Evolutionary conservation across 2,329 filamentous ascomycete species (phyloP).

Genomic region (Diaporthe nobilis): DNA sequence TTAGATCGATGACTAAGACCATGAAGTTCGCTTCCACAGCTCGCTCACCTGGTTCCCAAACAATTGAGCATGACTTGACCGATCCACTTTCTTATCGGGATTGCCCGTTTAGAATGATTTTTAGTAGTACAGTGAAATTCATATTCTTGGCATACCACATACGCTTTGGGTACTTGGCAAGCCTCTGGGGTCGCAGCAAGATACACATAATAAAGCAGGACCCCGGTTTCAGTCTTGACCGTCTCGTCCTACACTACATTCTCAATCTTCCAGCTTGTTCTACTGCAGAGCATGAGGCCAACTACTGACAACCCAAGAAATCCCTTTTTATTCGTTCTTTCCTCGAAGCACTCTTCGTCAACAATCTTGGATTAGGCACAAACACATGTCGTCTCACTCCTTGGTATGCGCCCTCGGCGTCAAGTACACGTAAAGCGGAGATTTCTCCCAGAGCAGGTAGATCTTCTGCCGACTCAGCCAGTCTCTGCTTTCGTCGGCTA

Average conservation of each 20-base stretch:
- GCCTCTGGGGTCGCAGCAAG: too few species aligned
- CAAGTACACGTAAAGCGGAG: slow-evolving; percentile 49
- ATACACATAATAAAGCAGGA: neutral
- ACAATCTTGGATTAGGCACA: neutral
- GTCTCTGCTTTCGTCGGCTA: slow-evolving; percentile 46
- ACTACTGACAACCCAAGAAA: neutral
- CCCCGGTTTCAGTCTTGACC: neutral
- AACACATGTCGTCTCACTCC: neutral
- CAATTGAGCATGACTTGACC: neutral
- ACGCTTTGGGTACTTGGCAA: neutral
- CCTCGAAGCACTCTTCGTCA: neutral
- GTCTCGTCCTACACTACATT: neutral
- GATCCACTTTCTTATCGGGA: too few species aligned
- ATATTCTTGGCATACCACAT: neutral
- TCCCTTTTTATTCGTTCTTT: neutral
- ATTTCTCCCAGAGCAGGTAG: slow-evolving; percentile 50
- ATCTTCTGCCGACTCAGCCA: slow-evolving; percentile 49
- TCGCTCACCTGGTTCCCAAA: neutral
- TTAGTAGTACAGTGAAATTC: neutral
- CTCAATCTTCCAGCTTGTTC: neutral
- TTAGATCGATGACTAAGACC: neutral
- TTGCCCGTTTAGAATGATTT: neutral
- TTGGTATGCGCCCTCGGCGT: slow-evolving; percentile 22
- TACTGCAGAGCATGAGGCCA: neutral
- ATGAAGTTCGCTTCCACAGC: neutral